These are phyloP conservation scores for Naganishia vaughanmartiniae DNA, from an alignment of 768 basidiomycete species.

Conservation along the genomic window DNA sequence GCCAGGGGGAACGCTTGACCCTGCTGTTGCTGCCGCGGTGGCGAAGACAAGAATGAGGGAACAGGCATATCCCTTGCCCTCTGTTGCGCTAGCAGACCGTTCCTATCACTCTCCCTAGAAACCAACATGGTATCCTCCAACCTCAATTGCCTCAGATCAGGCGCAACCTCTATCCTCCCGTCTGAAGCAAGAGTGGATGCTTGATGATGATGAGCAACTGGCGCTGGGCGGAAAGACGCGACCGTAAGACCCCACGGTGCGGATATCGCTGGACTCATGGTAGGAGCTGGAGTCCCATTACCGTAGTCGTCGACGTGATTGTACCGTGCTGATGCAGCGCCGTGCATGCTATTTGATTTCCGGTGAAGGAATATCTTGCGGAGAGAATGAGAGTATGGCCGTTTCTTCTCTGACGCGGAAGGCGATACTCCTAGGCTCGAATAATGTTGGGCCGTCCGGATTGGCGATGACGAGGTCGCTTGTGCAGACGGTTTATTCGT, in stretches of 20 bases:
- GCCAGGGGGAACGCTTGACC: no score
- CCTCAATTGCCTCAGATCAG: constrained; percentile 18
- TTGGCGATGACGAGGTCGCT: not conserved
- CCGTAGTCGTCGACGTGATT: not conserved
- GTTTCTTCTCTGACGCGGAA: not conserved
- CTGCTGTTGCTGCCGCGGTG: no score
- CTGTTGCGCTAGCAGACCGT: constrained; percentile 7
- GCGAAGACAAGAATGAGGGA: not conserved
- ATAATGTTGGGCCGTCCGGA: no score
- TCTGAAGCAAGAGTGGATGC: not conserved
- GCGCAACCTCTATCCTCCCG: not conserved
- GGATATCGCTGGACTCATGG: constrained; percentile 5
- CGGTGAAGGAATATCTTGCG: constrained; percentile 15
- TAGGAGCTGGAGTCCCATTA: not conserved
- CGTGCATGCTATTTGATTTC: not conserved
- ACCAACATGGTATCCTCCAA: constrained; percentile 7
- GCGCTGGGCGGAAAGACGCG: constrained; percentile 24
- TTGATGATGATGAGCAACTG: constrained; percentile 1
- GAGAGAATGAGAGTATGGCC: not conserved
- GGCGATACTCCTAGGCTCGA: not conserved
- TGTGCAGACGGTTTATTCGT: not conserved
- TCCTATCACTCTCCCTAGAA: constrained; percentile 16
- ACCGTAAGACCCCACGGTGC: constrained; percentile 25
- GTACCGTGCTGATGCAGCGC: no score
- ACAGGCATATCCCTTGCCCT: constrained; percentile 27